Base-by-base conservation (phyloP, 176 grass and related monocot species). In the Rhynchospora pubera region DNA sequence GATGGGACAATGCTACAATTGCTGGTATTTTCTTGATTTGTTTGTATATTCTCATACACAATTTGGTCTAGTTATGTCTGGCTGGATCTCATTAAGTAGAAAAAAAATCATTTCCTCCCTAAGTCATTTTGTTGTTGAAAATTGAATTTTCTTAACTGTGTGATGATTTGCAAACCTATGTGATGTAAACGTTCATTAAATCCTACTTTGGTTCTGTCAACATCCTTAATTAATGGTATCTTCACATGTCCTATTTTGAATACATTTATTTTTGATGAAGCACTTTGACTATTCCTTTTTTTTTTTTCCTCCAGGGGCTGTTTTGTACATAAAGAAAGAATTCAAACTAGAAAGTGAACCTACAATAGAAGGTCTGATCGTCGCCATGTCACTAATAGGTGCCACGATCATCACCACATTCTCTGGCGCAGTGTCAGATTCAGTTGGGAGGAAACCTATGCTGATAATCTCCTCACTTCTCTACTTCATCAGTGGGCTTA, bases 381-480 rank as follows among this genome's bases (percentile, higher is more conserved):
- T 97, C 63, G 91, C 94, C 52, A 97, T 90, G 91, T 97, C 94
- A 47, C 88, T 97, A 26, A 97, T 94, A 51, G 94, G 94, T 2
- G 94, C 94, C 10, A 94, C 90, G 4, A 89, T 97, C 62, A 92
- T 94, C 82, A 94, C 94, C n/a, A 92, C 91, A 72, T 90, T 97
- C 57, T 92, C 88, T 47, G 94, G 94, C 0, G 89, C 86, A 3
- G 88, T 90, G 73, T 88, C 94, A 9, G 94, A 97, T 85, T 80
- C 43, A 66, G 85, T 94, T 32, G 94, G 94, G 45, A 83, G 94
- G 19, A 91, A 91, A 43, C 94, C 94, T 13, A 83, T 97, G 90
- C 76, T 97, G 8, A 97, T 97, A 53, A 81, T 87, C 58, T 92
- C 94, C 21, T 91, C 94, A 11, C 1, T 97, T 72, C 59, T 97